Percentiles rank a stretch among this genome's conserved stretches.
These are phyloP conservation scores for Vanrija sp. DNA, from an alignment of 1,284 basidiomycete genomes.

Conservation along the genomic window DNA sequence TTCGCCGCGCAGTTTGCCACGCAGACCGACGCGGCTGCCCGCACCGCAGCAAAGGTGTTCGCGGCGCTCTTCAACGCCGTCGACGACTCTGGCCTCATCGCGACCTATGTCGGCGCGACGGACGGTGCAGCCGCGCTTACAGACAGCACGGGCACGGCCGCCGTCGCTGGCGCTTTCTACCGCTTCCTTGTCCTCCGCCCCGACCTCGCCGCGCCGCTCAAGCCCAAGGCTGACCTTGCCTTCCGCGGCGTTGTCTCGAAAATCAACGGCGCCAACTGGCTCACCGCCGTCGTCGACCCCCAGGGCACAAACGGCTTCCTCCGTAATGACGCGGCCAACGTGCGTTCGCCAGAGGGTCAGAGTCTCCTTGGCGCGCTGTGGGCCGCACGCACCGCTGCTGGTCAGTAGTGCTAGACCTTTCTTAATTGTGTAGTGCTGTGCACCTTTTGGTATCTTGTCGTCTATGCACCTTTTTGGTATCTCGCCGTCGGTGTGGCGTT, in stretches of 20 bases:
- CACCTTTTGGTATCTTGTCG: too few relatives aligned
- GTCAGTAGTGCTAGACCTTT: slow-evolving; percentile 25
- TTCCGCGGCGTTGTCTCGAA: slow-evolving; percentile 30
- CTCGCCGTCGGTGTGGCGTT: too few relatives aligned
- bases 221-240: slow-evolving; percentile 18
- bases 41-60: slow-evolving; percentile 49
- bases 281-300: slow-evolving; percentile 33
- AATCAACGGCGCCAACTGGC: slow-evolving; percentile 22
- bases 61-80: slow-evolving; percentile 50
- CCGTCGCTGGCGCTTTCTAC: slow-evolving; percentile 36
- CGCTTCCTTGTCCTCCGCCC: slow-evolving; percentile 24
- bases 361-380: slow-evolving; percentile 35
- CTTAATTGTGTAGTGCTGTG: too few relatives aligned
- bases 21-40: slow-evolving; percentile 46
- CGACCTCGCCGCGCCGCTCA: slow-evolving; percentile 5
- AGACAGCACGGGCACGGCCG: slow-evolving; percentile 33
- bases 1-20: slow-evolving; percentile 4
- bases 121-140: slow-evolving; percentile 13
- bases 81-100: slow-evolving; percentile 32
- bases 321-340: slow-evolving; percentile 9
- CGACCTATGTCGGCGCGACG: slow-evolving; percentile 30
- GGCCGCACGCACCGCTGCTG: slow-evolving; percentile 33
- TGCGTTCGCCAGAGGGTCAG: slow-evolving; percentile 35
- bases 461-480: too few relatives aligned
- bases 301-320: slow-evolving; percentile 22